These are phyloP conservation scores for Solanum hybrid DNA, from an alignment of 305 asterid species.

Conservation along the genomic window DNA sequence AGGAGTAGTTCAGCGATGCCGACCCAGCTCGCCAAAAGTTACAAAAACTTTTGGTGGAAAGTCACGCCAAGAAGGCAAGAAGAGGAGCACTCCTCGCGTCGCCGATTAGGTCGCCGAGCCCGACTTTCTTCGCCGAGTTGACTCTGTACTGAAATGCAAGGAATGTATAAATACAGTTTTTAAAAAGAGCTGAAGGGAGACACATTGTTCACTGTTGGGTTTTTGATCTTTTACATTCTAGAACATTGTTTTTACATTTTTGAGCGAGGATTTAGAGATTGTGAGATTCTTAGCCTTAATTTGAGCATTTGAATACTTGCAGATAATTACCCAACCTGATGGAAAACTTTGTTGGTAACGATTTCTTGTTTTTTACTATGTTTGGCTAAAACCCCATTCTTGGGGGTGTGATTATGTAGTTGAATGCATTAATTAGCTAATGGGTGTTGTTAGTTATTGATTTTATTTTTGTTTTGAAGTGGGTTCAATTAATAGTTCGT, in stretches of 20 bases:
- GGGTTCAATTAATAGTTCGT: not conserved
- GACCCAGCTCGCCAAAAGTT: not conserved
- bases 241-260: not conserved
- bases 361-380: not conserved
- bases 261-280: not conserved
- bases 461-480: not conserved
- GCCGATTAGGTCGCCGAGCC: fast-evolving
- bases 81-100: not conserved
- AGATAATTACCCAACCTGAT: not conserved
- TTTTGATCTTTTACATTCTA: not conserved
- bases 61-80: not conserved
- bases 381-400: not conserved
- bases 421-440: not conserved
- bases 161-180: not conserved
- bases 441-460: not conserved
- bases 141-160: not conserved
- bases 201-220: not conserved
- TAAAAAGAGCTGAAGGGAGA: not conserved
- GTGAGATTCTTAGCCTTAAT: not conserved
- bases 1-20: not conserved
- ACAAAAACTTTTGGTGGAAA: not conserved
- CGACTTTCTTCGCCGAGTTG: not conserved
- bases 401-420: not conserved
- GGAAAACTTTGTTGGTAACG: not conserved
- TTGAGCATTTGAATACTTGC: not conserved